These are phyloP conservation scores for Gelatoporia subvermispora DNA, from an alignment of 768 basidiomycete genomes.

Conservation along the genomic window DNA sequence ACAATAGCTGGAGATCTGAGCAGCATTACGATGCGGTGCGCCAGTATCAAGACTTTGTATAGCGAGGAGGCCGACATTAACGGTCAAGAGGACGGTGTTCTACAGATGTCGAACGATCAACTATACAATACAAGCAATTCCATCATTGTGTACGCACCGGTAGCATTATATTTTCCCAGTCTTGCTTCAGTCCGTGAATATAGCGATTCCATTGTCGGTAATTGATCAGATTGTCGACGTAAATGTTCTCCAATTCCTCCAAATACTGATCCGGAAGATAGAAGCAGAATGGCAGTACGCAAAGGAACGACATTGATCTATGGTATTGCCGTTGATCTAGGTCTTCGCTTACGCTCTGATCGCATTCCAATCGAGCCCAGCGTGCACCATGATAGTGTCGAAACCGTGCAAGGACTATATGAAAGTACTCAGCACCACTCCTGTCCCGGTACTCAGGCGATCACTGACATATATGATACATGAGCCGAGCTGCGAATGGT, in stretches of 20 bases:
- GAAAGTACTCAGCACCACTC: background rate
- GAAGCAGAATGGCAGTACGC: conserved; percentile 44
- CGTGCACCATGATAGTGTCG: conserved; percentile 40
- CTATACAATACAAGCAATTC: background rate
- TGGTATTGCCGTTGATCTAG: conserved; percentile 7
- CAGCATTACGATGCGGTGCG: conserved; percentile 14
- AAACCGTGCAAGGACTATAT: conserved; percentile 29
- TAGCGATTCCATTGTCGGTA: conserved; percentile 41
- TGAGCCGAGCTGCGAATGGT: no score
- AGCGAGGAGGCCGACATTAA: conserved; percentile 58
- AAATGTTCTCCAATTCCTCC: conserved; percentile 41
- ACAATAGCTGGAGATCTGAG: conserved; percentile 38
- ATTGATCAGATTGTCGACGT: conserved; percentile 42
- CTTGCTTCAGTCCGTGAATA: conserved; percentile 37
- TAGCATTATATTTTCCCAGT: conserved; percentile 50
- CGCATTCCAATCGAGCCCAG: conserved; percentile 35
- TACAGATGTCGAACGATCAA: conserved; percentile 22
- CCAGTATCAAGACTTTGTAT: conserved; percentile 37
- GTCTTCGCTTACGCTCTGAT: conserved; percentile 27
- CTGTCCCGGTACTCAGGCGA: no score
- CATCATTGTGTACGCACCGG: conserved; percentile 33
- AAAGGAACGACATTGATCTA: conserved; percentile 34
- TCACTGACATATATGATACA: no score
- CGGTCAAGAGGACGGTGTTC: conserved; percentile 54
- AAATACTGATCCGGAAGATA: conserved; percentile 45